Evolutionary conservation across 257 asterid genomes (phyloP), one percentile per base, ranked within the genome.

Genomic region (Ehretia macrophylla): DNA sequence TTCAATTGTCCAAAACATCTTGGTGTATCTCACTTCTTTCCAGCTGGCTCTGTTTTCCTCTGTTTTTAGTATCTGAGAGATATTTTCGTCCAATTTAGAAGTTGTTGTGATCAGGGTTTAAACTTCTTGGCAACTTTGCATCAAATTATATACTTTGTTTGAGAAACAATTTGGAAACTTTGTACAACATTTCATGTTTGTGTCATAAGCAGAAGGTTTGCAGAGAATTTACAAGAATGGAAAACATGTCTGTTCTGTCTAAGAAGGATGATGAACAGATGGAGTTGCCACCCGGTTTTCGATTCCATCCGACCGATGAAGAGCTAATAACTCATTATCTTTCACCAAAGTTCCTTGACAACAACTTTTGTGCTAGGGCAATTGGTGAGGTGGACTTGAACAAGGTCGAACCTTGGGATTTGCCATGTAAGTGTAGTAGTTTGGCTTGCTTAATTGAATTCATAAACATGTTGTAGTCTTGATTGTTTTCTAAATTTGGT

Each of bases 241-340:
- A 79, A 51, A 75, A 69, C 40, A 52, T 32, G 37, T 69, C 39
- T 17, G 80, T 32, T 55, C 18, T 58, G 19, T 50, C 66, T 21
- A 72, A 73, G 6, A 38, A 5, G 8, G 64, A 63, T 46, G 83
- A 70, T 11, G 85, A 76, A 47, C 72, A 70, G 13, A 76, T 85
- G 76, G 84, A 85, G n/a, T 55, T 90, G 60, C 98, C 95, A 0
- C 91, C 96, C 0, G 98, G 96, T 1, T 90, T 90, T 49, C 80
- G 95, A 62, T 90, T 90, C n/a, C 95, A 90, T 32, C 97, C 97
- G 0, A 87, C 88, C 0, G 96, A 90, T 51, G 96, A 90, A 67
- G 96, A 90, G 37, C 77, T 90, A 9, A 90, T 87, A 60, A 90
- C 87, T 75, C 85, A 85, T 51, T 87, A 87, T 12, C 67, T 90